Evolutionary conservation across 345 rosid species (phyloP).

Genomic region (Cardiospermum halicacabum): DNA sequence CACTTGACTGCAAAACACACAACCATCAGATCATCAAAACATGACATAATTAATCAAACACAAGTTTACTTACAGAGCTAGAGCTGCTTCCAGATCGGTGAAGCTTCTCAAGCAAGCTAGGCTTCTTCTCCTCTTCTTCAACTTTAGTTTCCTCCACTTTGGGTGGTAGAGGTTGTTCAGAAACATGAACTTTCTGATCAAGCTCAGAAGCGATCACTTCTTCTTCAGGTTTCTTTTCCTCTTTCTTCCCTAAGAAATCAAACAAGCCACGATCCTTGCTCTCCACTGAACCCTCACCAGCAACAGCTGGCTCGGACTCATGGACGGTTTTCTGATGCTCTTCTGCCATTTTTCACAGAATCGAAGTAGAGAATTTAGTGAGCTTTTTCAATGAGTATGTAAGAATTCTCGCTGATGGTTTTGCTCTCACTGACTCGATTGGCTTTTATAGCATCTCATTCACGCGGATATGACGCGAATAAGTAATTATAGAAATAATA

Average conservation of each 20-base stretch:
- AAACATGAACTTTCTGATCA: constrained; percentile 57
- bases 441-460: constrained; percentile 27
- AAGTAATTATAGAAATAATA: background rate
- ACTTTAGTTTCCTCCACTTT: constrained; percentile 21
- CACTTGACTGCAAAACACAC: constrained; percentile 53
- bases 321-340: constrained; percentile 38
- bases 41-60: no score
- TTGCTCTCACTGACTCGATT: background rate
- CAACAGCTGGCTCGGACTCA: constrained; percentile 36
- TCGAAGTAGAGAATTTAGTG: background rate
- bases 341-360: constrained; percentile 51
- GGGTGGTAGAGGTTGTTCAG: constrained; percentile 24
- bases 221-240: constrained; percentile 55
- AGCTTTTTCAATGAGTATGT: background rate
- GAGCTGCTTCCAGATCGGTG: constrained; percentile 69
- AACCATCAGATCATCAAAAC: background rate
- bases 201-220: constrained; percentile 53
- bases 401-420: background rate
- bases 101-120: constrained; percentile 57
- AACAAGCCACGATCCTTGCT: constrained; percentile 69
- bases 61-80: constrained; percentile 99
- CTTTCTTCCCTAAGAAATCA: constrained; percentile 73
- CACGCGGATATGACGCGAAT: constrained; percentile 38
- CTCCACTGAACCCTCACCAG: constrained; percentile 30
- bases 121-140: constrained; percentile 55